Evolutionary conservation across 176 grass and related monocot species (phyloP), one percentile per base, ranked within the genome.

Genomic region (Aegilops umbellulata): DNA sequence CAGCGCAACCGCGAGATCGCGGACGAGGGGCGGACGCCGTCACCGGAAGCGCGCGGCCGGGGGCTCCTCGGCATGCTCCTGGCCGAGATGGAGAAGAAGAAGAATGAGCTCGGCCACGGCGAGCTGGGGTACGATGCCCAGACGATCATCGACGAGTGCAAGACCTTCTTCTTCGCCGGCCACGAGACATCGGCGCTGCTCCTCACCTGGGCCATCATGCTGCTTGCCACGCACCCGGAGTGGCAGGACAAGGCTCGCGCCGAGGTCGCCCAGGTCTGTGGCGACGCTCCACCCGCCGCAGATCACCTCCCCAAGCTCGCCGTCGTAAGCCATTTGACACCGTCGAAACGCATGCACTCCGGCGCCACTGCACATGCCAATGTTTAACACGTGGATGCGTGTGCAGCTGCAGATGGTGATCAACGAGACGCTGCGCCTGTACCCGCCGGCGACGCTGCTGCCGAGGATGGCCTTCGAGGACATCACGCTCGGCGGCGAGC

Each of bases 151-250:
- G 96, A 98, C 71, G 96, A 98, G 84, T 98, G 96, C 88, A 98
- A 98, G 90, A 98, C 96, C 19, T 98, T 98, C 93, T 94, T 98
- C 84, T 98, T 98, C 32, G 93, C 96, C 2, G 96, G 96, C 10
- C 96, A 98, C 29, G 96, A 98, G 80, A 98, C 96, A 19, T 89
- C 96, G 10, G 96, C 96, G 29, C 82, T 94, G 74, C 91, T 98
- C n/a, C 90, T 98, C 26, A 95, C 96, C 38, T 98, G 96, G 96
- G 86, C 91, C 23, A 74, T 94, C 76, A 98, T 98, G 96, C 83
- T 98, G 35, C 77, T 98, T 9, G 93, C 96, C 27, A 92, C 91
- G 4, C 91, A 98, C 74, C 90, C 88, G 2, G 34, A 77, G 22
- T 98, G 93, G 96, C 96, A 98, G 82, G 84, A 98, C 6, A 90